Evolutionary conservation across 2,329 filamentous ascomycete genomes (phyloP).

Genomic region (Stromatinia cepivora): DNA sequence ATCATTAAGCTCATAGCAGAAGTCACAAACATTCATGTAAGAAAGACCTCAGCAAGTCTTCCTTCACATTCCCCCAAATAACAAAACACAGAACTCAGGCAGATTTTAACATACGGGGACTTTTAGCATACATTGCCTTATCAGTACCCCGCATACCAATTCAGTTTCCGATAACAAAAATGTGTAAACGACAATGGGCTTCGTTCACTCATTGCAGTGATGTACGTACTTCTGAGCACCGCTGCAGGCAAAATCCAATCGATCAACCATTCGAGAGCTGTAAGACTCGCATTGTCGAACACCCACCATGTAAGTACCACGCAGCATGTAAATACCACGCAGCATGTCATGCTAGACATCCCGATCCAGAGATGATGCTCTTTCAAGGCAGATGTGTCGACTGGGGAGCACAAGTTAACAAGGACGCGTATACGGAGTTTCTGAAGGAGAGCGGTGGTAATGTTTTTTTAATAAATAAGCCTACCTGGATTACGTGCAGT

Average conservation of each 20-base stretch:
- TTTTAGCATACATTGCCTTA: not conserved
- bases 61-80: not conserved
- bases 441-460: too few species aligned
- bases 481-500: not conserved
- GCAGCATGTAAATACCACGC: too few species aligned
- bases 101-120: not conserved
- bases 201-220: not conserved
- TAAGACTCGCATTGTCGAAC: not conserved
- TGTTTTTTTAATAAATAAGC: not conserved
- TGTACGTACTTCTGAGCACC: not conserved
- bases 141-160: not conserved
- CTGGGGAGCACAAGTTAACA: not conserved
- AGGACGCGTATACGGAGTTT: too few species aligned
- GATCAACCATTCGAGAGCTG: not conserved
- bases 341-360: too few species aligned
- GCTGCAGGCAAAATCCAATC: not conserved
- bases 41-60: not conserved
- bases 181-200: conserved; percentile 8
- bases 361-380: not conserved
- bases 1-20: not conserved
- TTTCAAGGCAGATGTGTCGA: conserved; percentile 8
- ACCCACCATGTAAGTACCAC: too few species aligned
- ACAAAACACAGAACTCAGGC: not conserved
- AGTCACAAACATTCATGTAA: not conserved
- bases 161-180: not conserved